phyloP scores from a whole-genome alignment of 768 basidiomycete species.

The Pleurotus citrinopileatus region DNA sequence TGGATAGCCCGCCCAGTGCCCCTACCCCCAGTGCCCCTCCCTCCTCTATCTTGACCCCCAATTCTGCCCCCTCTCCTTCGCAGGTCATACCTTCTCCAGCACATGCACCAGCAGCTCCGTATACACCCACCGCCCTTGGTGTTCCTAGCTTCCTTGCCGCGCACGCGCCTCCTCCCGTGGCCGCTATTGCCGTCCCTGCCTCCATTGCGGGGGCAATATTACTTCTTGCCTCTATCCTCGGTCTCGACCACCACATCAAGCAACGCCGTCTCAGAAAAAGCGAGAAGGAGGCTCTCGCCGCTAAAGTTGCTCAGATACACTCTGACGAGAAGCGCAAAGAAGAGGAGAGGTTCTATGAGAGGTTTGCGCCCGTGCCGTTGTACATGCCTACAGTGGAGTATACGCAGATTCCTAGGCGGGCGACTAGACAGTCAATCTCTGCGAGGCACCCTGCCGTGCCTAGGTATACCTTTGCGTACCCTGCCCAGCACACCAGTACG shows the following conservation, averaged over 20 bases:
- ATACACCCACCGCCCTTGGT: constrained; percentile 6
- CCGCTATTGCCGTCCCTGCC: constrained; percentile 31
- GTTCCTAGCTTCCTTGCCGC: constrained; percentile 20
- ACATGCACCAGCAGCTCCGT: neutral
- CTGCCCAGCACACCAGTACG: neutral
- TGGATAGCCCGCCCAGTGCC: too few relatives aligned
- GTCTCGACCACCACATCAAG: constrained; percentile 21
- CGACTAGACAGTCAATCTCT: neutral
- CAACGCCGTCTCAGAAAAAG: constrained; percentile 18
- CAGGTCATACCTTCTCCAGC: constrained; percentile 1
- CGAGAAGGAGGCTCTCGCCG: constrained; percentile 12
- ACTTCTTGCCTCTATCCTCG: constrained; percentile 24
- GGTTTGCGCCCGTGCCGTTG: neutral
- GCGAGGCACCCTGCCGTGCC: neutral
- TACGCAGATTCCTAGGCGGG: neutral
- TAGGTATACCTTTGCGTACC: neutral
- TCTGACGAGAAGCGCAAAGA: neutral
- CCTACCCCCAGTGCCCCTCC: neutral
- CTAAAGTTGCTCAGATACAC: neutral
- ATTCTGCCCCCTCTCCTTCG: neutral
- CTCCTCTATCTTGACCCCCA: neutral
- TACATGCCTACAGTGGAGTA: constrained; percentile 7
- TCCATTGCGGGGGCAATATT: constrained; percentile 29
- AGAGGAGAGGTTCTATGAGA: neutral
- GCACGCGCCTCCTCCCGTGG: constrained; percentile 22